phyloP scores from a whole-genome alignment of 2,329 filamentous ascomycete species.

The Hypoxylon sp. region DNA sequence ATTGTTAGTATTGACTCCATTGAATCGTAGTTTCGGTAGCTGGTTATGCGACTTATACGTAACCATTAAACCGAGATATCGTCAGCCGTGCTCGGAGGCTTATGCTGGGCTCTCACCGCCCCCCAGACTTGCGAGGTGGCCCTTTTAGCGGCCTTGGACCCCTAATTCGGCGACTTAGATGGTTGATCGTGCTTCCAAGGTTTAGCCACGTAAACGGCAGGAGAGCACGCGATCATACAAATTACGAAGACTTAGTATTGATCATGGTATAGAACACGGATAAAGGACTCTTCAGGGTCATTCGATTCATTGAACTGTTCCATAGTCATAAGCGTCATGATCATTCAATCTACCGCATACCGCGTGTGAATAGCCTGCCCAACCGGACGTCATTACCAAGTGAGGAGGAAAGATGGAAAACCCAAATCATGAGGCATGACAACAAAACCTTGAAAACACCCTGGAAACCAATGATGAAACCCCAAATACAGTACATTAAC shows the following conservation, averaged over 20 bases:
- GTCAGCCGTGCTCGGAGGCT: slow-evolving; percentile 36
- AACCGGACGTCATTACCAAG: slow-evolving; percentile 46
- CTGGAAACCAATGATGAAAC: slow-evolving; percentile 33
- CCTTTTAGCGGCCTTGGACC: slow-evolving; percentile 21
- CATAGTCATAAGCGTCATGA: slow-evolving; percentile 51
- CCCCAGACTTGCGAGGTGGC: slow-evolving; percentile 28
- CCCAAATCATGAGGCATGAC: slow-evolving; percentile 40
- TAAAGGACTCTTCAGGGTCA: slow-evolving; percentile 35
- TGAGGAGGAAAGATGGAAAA: slow-evolving; percentile 43
- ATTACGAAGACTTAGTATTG: slow-evolving; percentile 12
- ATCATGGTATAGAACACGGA: slow-evolving; percentile 20
- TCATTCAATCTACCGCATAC: slow-evolving; percentile 48
- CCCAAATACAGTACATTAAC: slow-evolving; percentile 39
- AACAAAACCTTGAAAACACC: slow-evolving; percentile 37
- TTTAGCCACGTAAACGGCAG: slow-evolving; percentile 39
- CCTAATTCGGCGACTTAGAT: slow-evolving; percentile 24
- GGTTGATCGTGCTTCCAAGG: slow-evolving; percentile 27
- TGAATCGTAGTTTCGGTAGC: slow-evolving; percentile 15
- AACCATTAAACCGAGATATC: slow-evolving; percentile 32
- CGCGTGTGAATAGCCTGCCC: slow-evolving; percentile 41
- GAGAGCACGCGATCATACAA: slow-evolving; percentile 34
- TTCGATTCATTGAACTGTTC: slow-evolving; percentile 53
- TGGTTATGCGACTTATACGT: slow-evolving; percentile 24
- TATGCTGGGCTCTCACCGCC: slow-evolving; percentile 36
- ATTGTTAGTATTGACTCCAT: slow-evolving; percentile 24